Conservation (phyloP, 2,329 filamentous ascomycete species). For the Sporothrix inflata region DNA sequence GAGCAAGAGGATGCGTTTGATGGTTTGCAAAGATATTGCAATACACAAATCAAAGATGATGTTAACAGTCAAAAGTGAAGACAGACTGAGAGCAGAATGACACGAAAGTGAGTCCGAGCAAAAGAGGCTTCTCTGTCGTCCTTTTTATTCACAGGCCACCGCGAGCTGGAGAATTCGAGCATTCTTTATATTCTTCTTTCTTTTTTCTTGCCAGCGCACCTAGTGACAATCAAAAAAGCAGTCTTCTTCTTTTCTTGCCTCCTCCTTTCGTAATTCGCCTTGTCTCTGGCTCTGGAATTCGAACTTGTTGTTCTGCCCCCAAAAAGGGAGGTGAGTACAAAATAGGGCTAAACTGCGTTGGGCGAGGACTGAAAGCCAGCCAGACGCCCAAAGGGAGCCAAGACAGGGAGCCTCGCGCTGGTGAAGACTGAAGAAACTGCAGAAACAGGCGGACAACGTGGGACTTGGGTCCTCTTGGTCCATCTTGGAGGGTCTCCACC, state of each 20-base stretch:
- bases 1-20: not conserved
- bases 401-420: constrained; percentile 20
- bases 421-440: constrained; percentile 4
- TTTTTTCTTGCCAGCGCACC: not conserved
- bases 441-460: constrained; percentile 19
- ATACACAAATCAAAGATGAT: not conserved
- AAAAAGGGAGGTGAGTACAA: constrained; percentile 5
- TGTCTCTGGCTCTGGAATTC: constrained; percentile 12
- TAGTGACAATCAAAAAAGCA: not conserved
- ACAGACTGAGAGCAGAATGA: not conserved
- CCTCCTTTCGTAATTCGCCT: not conserved
- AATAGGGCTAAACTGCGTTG: constrained; percentile 1
- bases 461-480: constrained; percentile 4
- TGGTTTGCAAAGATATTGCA: constrained; percentile 10
- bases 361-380: constrained; percentile 4
- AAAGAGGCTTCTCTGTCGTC: not conserved
- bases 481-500: constrained; percentile 7
- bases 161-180: not conserved
- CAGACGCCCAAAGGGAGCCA: not conserved
- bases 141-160: constrained; percentile 12
- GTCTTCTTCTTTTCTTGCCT: not conserved
- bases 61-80: not conserved
- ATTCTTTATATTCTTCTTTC: constrained; percentile 9
- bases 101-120: not conserved
- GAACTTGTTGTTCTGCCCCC: constrained; percentile 6